Percentiles rank a stretch among this genome's conserved stretches.
These are phyloP conservation scores for Isabelozyma gotoi DNA, from an alignment of 805 yeast species.

Conservation along the genomic window DNA sequence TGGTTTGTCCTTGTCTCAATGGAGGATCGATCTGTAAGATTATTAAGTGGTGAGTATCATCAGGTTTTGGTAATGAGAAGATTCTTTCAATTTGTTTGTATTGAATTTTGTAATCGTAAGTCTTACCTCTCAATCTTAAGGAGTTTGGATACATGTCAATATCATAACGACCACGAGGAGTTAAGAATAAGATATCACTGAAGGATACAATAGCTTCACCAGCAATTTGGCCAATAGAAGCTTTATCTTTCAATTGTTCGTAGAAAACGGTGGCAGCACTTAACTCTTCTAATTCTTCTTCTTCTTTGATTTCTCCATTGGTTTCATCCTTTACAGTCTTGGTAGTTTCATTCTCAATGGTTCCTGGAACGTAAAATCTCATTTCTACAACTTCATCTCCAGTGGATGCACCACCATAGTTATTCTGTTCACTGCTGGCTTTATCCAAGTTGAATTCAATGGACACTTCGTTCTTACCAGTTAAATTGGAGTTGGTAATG, in stretches of 20 bases:
- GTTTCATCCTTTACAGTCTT: conserved; percentile 22
- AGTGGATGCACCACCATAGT: conserved; percentile 31
- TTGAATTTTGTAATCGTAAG: conserved; percentile 94
- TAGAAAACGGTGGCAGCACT: conserved; percentile 83
- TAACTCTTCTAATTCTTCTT: conserved; percentile 45
- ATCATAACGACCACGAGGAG: conserved; percentile 98
- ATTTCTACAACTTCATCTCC: conserved; percentile 97
- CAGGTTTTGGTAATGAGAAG: conserved; percentile 91
- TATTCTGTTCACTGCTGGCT: conserved; percentile 43
- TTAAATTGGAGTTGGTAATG: conserved; percentile 81
- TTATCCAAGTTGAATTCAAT: conserved; percentile 72
- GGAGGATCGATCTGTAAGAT: conserved; percentile 96
- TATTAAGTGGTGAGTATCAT: conserved; percentile 84
- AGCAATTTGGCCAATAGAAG: conserved; percentile 90
- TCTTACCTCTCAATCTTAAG: conserved; percentile 91
- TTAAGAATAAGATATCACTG: conserved; percentile 84
- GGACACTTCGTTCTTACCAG: conserved; percentile 92
- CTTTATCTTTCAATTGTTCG: conserved; percentile 87
- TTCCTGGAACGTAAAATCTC: conserved; percentile 92
- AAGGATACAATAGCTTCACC: conserved; percentile 95
- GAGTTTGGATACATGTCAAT: conserved; percentile 88
- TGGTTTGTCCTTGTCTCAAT: conserved; percentile 95
- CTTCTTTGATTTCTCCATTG: conserved; percentile 29
- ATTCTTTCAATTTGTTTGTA: conserved; percentile 87
- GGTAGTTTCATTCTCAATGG: conserved; percentile 49